Percentiles rank a stretch among this genome's conserved stretches.
phyloP scores from a whole-genome alignment of 2,329 filamentous ascomycete genomes.

The Paracorniculantispora psalliotae region DNA sequence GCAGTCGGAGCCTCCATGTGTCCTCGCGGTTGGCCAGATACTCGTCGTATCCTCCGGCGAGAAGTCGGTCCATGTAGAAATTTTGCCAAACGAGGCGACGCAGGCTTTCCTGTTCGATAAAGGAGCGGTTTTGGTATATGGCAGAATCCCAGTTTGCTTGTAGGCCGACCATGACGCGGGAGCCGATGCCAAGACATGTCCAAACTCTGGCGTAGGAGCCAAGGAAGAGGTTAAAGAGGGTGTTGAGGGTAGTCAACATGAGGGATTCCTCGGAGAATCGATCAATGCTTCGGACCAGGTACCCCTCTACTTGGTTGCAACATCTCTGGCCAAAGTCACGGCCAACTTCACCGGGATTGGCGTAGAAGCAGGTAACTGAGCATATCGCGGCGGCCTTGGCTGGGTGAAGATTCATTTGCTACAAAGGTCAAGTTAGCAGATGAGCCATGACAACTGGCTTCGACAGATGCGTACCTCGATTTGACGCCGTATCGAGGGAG shows the following conservation, averaged over 20 bases:
- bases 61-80: slow-evolving; percentile 33
- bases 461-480: slow-evolving; percentile 28
- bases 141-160: slow-evolving; percentile 36
- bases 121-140: slow-evolving; percentile 23
- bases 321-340: slow-evolving; percentile 34
- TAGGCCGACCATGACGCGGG: slow-evolving; percentile 33
- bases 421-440: background rate
- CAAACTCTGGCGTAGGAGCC: slow-evolving; percentile 35
- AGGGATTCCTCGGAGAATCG: slow-evolving; percentile 30
- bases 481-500: slow-evolving; percentile 28
- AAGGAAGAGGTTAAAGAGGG: slow-evolving; percentile 32
- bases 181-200: slow-evolving; percentile 34
- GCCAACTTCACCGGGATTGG: slow-evolving; percentile 28
- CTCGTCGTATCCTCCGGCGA: slow-evolving; percentile 37
- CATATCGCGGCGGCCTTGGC: slow-evolving; percentile 35
- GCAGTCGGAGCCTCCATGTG: slow-evolving; percentile 34
- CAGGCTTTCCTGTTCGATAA: slow-evolving; percentile 31
- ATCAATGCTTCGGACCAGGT: slow-evolving; percentile 36
- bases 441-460: background rate
- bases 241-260: slow-evolving; percentile 31
- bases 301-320: slow-evolving; percentile 34
- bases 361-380: slow-evolving; percentile 32
- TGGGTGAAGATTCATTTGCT: slow-evolving; percentile 31
- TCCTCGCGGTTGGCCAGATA: slow-evolving; percentile 33
- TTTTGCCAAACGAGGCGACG: slow-evolving; percentile 35